phyloP scores from a whole-genome alignment of 345 rosid species.

The Hibiscus syriacus region DNA sequence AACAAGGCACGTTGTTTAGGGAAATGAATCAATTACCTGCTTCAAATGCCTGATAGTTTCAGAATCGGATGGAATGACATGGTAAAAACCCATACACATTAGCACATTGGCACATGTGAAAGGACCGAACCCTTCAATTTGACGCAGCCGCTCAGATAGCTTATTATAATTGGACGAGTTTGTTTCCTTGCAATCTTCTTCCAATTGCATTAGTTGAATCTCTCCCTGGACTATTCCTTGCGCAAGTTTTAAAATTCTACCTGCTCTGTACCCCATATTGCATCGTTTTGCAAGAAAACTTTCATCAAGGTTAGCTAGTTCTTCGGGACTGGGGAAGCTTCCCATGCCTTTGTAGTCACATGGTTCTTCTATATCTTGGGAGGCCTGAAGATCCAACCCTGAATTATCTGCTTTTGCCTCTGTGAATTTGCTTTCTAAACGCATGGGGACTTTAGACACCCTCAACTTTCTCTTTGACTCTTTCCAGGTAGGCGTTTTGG shows the following conservation, averaged over 20 bases:
- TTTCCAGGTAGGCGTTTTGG: slow-evolving; percentile 22
- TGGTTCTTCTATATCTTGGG: neutral
- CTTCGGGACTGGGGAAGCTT: slow-evolving; percentile 40
- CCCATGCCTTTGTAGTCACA: slow-evolving; percentile 12
- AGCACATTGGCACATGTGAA: slow-evolving; percentile 48
- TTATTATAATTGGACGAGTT: slow-evolving; percentile 20
- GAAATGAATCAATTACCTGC: slow-evolving; percentile 21
- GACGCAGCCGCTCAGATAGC: slow-evolving; percentile 23
- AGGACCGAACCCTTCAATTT: slow-evolving; percentile 46
- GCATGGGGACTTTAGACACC: slow-evolving; percentile 2
- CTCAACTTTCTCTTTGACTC: slow-evolving; percentile 22
- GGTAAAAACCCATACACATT: slow-evolving; percentile 51
- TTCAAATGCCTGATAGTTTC: slow-evolving; percentile 47
- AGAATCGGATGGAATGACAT: slow-evolving; percentile 41
- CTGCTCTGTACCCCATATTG: slow-evolving; percentile 42
- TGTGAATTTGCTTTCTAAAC: slow-evolving; percentile 12
- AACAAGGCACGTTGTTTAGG: neutral
- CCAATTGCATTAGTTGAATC: slow-evolving; percentile 28
- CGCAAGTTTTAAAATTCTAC: slow-evolving; percentile 39
- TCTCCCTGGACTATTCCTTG: slow-evolving; percentile 35
- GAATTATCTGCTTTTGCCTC: neutral
- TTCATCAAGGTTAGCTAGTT: slow-evolving; percentile 39
- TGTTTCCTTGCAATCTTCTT: slow-evolving; percentile 21
- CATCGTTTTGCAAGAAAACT: slow-evolving; percentile 37
- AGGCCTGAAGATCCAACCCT: slow-evolving; percentile 4